Base-by-base conservation (phyloP, 2,329 filamentous ascomycete genomes). In the Aspergillus vadensis region DNA sequence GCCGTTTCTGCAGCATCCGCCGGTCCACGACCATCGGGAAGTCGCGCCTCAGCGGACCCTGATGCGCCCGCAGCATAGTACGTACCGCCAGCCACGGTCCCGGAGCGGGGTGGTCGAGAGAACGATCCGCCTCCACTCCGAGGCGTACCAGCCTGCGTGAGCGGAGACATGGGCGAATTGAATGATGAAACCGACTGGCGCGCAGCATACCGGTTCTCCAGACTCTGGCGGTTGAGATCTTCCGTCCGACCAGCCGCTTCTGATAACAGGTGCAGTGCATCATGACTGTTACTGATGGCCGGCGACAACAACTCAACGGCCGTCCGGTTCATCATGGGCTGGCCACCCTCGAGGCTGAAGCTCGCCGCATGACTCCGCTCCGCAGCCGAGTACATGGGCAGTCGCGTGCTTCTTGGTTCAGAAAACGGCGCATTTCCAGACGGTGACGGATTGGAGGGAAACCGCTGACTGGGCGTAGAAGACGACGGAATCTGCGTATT, bases 201-300 rank as follows among this genome's bases (percentile, higher is more conserved):
- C 10, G 74, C 70, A 55, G 72, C 69, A 64, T 77, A 76, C 14
- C 76, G 72, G 69, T 83, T 84, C 69, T 78, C 78, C 19, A 80
- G 76, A 55, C 79, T 77, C 63, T 81, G 80, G 58, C 81, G 79
- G 55, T 79, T 76, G 23, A 82, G 72, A 63, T 83, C 80, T 60
- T 79, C 80, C 17, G 80, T 83, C 57, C 80, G 74, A 7, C 80
- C 80, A 2, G 85, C 92, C 19, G 93, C 94, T 78, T 96, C 93
- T 72, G 96, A 96, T 15, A 98, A 83, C 59, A 97, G 82, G 74
- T 97, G 92, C 51, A 98, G 83, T 23, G 94, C 94, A 79, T 98
- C 94, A 71, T 97, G 93, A 3, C 91, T 92, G 38, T 92, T 93
- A 75, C 93, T 96, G 48, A 98, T 88, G 67, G 91, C 90, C 58